These are phyloP conservation scores for Aspergillus egyptiacus DNA, from an alignment of 495 filamentous ascomycete genomes.

Conservation along the genomic window DNA sequence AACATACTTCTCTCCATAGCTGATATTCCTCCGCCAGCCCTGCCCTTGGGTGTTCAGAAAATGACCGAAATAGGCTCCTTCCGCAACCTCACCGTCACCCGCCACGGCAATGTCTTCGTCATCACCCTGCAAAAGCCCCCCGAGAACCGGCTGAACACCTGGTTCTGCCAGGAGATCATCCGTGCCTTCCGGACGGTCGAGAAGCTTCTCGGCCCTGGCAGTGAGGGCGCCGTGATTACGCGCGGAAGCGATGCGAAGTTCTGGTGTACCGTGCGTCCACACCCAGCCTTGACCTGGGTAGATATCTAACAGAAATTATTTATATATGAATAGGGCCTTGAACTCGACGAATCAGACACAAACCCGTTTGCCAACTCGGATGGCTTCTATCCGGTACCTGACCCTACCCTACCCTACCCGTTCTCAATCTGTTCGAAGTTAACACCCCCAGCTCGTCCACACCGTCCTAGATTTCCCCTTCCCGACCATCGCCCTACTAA, in stretches of 20 bases:
- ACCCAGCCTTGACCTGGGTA: background rate
- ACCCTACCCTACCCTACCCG: no score
- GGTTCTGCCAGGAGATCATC: conserved; percentile 45
- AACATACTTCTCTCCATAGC: no score
- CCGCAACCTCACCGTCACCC: conserved; percentile 23
- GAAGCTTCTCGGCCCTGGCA: conserved; percentile 30
- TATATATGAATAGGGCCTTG: conserved; percentile 30
- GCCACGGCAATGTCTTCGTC: conserved; percentile 39
- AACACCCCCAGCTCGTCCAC: conserved; percentile 28
- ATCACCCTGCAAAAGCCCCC: conserved; percentile 46
- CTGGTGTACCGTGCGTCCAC: conserved; percentile 38
- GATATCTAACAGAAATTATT: background rate
- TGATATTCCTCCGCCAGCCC: no score
- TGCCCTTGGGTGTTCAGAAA: no score
- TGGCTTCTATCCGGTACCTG: conserved; percentile 44
- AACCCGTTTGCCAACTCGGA: conserved; percentile 47
- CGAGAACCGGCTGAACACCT: conserved; percentile 43
- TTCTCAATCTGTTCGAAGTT: no score
- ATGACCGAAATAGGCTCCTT: no score
- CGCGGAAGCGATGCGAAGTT: conserved; percentile 45
- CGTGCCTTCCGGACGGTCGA: conserved; percentile 39
- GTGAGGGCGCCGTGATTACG: conserved; percentile 43
- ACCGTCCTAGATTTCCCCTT: conserved; percentile 49
- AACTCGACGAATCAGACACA: conserved; percentile 41
- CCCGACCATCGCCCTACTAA: conserved; percentile 46